Evolutionary conservation across 2,329 filamentous ascomycete species (phyloP).

Genomic region (Tricladium varicosporioides): DNA sequence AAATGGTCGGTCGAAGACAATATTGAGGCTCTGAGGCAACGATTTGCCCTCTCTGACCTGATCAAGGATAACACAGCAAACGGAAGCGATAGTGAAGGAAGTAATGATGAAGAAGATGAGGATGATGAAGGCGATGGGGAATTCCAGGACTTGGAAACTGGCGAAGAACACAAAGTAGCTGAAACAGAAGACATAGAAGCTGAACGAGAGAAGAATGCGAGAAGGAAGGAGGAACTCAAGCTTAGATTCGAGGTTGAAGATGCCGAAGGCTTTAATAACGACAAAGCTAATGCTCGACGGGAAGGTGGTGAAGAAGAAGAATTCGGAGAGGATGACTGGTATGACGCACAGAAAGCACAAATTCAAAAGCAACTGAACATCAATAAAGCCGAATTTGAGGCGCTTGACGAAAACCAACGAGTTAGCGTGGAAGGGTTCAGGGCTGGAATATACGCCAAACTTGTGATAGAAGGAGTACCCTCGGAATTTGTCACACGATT

Average conservation of each 20-base stretch:
- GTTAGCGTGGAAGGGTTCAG: conserved; percentile 84
- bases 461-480: conserved; percentile 85
- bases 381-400: conserved; percentile 90
- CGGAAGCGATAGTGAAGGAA: conserved; percentile 45
- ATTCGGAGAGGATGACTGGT: conserved; percentile 98
- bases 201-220: conserved; percentile 87
- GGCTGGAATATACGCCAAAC: conserved; percentile 88
- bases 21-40: conserved; percentile 68
- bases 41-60: conserved; percentile 73
- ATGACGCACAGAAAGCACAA: conserved; percentile 91
- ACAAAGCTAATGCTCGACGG: conserved; percentile 73
- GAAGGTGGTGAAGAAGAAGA: conserved; percentile 70
- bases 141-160: conserved; percentile 83
- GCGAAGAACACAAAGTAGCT: conserved; percentile 53
- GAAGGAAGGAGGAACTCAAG: conserved; percentile 90
- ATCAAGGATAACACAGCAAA: conserved; percentile 51
- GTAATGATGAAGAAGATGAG: conserved; percentile 48
- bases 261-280: conserved; percentile 89
- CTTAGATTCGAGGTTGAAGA: conserved; percentile 97
- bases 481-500: conserved; percentile 87
- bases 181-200: conserved; percentile 62
- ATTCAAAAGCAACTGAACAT: conserved; percentile 96
- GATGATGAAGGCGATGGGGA: conserved; percentile 74
- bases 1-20: conserved; percentile 84
- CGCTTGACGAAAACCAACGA: conserved; percentile 79